A percentile compares a stretch with the other conserved stretches of the same genome.
Conservation (phyloP, 2,329 filamentous ascomycete genomes). For the Teratosphaeriaceae sp. region DNA sequence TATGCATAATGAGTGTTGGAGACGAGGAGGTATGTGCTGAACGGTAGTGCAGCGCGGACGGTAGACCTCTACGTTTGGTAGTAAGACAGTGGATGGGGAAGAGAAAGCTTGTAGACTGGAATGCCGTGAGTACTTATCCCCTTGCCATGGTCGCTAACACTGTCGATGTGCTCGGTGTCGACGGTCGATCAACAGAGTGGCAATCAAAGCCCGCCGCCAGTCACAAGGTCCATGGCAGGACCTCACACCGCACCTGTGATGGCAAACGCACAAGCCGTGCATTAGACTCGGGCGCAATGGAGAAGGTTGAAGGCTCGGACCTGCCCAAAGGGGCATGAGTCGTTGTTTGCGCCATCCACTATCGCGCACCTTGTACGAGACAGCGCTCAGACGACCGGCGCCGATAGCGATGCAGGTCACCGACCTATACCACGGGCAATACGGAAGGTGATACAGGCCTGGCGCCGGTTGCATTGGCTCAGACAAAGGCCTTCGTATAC, state of each 20-base stretch:
- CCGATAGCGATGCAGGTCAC: too few species aligned
- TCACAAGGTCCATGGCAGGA: conserved; percentile 12
- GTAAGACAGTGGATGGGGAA: neutral
- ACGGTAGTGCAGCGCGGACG: conserved; percentile 1
- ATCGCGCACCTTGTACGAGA: neutral
- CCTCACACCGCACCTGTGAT: conserved; percentile 15
- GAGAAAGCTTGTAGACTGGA: too few species aligned
- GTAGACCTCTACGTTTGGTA: conserved; percentile 9
- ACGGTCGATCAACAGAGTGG: conserved; percentile 14
- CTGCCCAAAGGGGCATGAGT: conserved; percentile 7
- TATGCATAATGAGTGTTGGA: conserved; percentile 24
- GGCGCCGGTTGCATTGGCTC: neutral
- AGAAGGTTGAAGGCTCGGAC: conserved; percentile 4
- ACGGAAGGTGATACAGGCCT: neutral
- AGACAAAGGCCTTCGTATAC: neutral
- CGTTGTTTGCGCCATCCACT: neutral
- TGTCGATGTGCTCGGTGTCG: neutral
- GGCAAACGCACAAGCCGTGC: conserved; percentile 5
- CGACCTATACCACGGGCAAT: too few species aligned
- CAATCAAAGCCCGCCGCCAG: conserved; percentile 19
- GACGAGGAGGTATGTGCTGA: conserved; percentile 6
- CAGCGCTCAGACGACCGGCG: too few species aligned
- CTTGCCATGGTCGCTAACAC: neutral
- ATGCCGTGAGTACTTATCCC: conserved; percentile 3
- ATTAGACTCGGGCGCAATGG: neutral